Evolutionary conservation across 2,329 filamentous ascomycete species (phyloP), one percentile per base, ranked within the genome.

Genomic region (Rhinocladiella mackenziei): DNA sequence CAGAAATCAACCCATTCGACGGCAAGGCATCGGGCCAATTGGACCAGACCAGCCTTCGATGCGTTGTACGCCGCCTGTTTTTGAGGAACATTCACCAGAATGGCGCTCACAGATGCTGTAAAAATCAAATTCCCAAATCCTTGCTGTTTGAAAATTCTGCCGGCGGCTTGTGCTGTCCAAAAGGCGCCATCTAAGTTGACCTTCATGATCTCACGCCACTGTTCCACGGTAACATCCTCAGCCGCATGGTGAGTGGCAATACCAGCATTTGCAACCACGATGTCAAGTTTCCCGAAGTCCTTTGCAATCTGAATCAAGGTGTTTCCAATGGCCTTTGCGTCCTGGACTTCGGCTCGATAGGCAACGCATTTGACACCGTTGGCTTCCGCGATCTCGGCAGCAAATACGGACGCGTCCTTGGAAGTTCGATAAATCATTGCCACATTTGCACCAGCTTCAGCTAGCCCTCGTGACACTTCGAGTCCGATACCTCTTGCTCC

Each of bases 181-280:
- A 67, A 64, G 3, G 61, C 64, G 3, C 66, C 65, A 38, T 68
- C 62, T 2, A 68, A 52, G 36, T 69, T 69, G 7, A 67, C 61
- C 15, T 58, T 55, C 51, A 65, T 62, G 33, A 68, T 68, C 45
- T 65, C 59, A n/a, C 60, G 62, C 62, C 63, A 71, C 46, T 68
- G 60, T 11, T 62, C 59, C 3, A 60, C 36, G 0, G 65, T 65
- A 45, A 67, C 69, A 11, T 70, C 61, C 6, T 65, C 61, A 9
- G 63, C 65, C 0, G 66, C 55, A 42, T 64, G 54, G 4, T 60
- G 59, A 2, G 58, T 52, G 23, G 59, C 58, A 18, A 69, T 65
- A 1, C 71, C 71, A 1, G 70, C 68, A 54, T 72, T 73, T 13
- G 65, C 71, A 22, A 74, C 62, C 26, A 74, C 60, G 39, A 74